Percentiles rank a stretch among this genome's conserved stretches.
Conservation (phyloP, 768 basidiomycete species). For the Boletus pseudo-olivaceus region DNA sequence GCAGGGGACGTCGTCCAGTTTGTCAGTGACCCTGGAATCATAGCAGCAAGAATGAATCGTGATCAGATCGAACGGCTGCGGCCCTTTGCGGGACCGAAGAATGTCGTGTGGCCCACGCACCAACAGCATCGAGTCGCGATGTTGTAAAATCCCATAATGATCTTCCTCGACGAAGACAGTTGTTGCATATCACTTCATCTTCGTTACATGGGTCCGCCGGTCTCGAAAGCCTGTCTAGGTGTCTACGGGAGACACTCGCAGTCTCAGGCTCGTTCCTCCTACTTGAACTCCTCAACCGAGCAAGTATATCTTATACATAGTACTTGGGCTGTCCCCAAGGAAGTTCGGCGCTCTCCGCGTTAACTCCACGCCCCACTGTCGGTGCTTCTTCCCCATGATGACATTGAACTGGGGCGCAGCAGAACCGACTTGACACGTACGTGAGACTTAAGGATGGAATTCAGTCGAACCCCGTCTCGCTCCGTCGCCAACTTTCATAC, state of each 20-base stretch:
- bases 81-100: not conserved
- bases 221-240: not conserved
- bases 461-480: not conserved
- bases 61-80: constrained; percentile 1
- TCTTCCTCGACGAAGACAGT: not conserved
- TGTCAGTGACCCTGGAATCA: not conserved
- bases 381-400: not conserved
- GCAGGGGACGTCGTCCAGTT: not conserved
- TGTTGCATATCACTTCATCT: not conserved
- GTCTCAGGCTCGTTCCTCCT: too few relatives aligned
- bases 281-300: too few relatives aligned
- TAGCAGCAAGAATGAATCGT: not conserved
- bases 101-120: not conserved
- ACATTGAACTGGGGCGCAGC: not conserved
- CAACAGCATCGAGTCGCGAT: not conserved
- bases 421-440: not conserved
- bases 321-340: not conserved
- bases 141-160: not conserved
- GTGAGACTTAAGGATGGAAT: not conserved
- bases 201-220: not conserved
- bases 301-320: too few relatives aligned
- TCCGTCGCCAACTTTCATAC: not conserved
- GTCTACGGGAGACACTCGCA: not conserved
- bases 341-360: not conserved
- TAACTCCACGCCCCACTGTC: not conserved